phyloP scores from a whole-genome alignment of 768 basidiomycete species.

The Ramaria rubella region DNA sequence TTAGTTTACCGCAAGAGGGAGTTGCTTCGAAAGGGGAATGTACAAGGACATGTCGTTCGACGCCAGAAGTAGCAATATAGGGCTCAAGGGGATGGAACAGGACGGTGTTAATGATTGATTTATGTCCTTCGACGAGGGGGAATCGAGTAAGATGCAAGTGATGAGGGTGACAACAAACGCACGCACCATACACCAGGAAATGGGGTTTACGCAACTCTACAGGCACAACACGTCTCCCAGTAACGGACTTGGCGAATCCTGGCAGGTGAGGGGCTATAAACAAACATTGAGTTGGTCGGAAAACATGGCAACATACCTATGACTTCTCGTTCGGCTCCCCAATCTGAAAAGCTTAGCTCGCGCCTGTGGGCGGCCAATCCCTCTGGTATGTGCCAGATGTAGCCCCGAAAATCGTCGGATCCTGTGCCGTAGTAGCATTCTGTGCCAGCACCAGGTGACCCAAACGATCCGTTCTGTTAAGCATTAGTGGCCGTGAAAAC shows the following conservation, averaged over 20 bases:
- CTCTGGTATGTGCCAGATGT: conserved; percentile 71
- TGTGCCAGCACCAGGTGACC: conserved; percentile 44
- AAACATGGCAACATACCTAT: conserved; percentile 30
- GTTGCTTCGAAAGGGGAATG: conserved; percentile 57
- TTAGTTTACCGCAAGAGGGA: conserved; percentile 42
- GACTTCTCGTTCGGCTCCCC: conserved; percentile 39
- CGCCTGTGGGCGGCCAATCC: conserved; percentile 38
- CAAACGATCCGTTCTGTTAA: conserved; percentile 68
- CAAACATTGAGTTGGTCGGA: conserved; percentile 8
- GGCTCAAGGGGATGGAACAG: conserved; percentile 67
- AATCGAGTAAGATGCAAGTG: not conserved
- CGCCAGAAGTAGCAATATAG: conserved; percentile 61
- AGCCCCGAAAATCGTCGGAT: conserved; percentile 76
- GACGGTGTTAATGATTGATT: conserved; percentile 70
- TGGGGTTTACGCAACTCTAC: conserved; percentile 56
- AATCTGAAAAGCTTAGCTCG: conserved; percentile 30
- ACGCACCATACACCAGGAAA: conserved; percentile 50
- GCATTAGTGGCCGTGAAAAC: not conserved
- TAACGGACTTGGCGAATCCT: conserved; percentile 43
- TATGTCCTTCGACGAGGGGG: conserved; percentile 43
- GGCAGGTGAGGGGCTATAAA: conserved; percentile 7
- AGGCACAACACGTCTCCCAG: conserved; percentile 43
- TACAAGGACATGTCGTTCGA: conserved; percentile 62
- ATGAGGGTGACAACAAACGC: not conserved
- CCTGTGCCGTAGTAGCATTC: conserved; percentile 67